Conservation (phyloP, 306 rosid genomes). For the Pueraria montana region DNA sequence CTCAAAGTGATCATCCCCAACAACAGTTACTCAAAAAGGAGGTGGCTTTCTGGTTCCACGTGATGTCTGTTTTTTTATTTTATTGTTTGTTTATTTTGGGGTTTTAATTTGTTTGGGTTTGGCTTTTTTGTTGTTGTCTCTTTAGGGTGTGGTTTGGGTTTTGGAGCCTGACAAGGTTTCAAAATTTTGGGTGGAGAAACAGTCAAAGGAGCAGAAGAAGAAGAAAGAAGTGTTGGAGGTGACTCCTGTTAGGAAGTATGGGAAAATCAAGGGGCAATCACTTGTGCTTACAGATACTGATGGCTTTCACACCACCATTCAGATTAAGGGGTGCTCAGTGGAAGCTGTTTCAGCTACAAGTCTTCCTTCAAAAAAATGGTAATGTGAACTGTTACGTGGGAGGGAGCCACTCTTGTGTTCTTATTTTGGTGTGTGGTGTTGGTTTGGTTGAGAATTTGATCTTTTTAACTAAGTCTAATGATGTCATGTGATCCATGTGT, state of each 20-base stretch:
- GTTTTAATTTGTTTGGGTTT: constrained; percentile 41
- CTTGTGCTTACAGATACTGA: constrained; percentile 70
- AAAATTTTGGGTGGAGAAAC: constrained; percentile 58
- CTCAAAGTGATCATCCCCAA: constrained; percentile 49
- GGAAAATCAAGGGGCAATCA: constrained; percentile 61
- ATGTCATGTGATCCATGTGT: neutral
- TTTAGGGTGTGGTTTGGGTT: constrained; percentile 91
- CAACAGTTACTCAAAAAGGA: constrained; percentile 67
- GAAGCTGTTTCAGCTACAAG: constrained; percentile 85
- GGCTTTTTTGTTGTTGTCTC: constrained; percentile 26
- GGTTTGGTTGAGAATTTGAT: neutral
- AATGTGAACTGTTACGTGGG: constrained; percentile 29
- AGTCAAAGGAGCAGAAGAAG: constrained; percentile 62
- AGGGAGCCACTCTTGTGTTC: constrained; percentile 24
- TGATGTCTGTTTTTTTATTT: neutral
- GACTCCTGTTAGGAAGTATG: constrained; percentile 72
- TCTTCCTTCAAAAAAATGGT: constrained; percentile 88
- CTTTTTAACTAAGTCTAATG: neutral
- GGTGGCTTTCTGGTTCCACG: constrained; percentile 55
- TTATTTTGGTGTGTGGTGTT: constrained; percentile 9
- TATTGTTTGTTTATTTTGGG: constrained; percentile 2
- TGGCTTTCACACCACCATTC: constrained; percentile 60
- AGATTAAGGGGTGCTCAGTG: constrained; percentile 68
- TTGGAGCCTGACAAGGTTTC: constrained; percentile 74
- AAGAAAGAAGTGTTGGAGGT: constrained; percentile 75